phyloP scores from a whole-genome alignment of 2,329 filamentous ascomycete species.

The Penicillium fuscoglaucum region DNA sequence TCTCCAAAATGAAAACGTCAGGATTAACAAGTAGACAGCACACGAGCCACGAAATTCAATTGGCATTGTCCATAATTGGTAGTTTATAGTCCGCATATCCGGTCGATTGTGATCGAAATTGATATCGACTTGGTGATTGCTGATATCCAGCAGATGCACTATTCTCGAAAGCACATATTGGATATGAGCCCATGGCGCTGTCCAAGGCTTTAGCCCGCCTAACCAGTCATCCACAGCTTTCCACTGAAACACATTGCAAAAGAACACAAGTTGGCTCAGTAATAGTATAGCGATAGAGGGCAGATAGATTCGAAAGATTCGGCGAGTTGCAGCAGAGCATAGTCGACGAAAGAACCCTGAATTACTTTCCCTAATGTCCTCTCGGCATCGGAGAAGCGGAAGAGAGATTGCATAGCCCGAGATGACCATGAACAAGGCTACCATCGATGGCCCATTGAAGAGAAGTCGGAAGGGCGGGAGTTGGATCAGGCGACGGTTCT shows the following conservation, averaged over 20 bases:
- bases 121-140: conserved; percentile 3
- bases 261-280: background rate
- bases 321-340: conserved; percentile 3
- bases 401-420: conserved; percentile 4
- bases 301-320: conserved; percentile 4
- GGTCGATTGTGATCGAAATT: conserved; percentile 3
- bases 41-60: conserved; percentile 6
- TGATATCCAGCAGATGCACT: conserved; percentile 4
- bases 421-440: conserved; percentile 3
- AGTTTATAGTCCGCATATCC: background rate
- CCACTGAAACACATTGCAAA: background rate
- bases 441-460: conserved; percentile 1
- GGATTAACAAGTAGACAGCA: background rate
- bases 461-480: conserved; percentile 1
- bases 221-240: background rate
- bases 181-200: background rate
- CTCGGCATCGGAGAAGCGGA: background rate
- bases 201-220: background rate
- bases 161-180: background rate
- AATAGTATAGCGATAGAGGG: background rate
- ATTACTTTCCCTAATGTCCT: background rate
- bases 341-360: background rate
- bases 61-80: conserved; percentile 5
- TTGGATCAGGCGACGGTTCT: conserved; percentile 1
- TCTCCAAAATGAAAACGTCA: conserved; percentile 5